These are phyloP conservation scores for Penicillium sp. DNA, from an alignment of 2,329 filamentous ascomycete genomes.

Conservation along the genomic window DNA sequence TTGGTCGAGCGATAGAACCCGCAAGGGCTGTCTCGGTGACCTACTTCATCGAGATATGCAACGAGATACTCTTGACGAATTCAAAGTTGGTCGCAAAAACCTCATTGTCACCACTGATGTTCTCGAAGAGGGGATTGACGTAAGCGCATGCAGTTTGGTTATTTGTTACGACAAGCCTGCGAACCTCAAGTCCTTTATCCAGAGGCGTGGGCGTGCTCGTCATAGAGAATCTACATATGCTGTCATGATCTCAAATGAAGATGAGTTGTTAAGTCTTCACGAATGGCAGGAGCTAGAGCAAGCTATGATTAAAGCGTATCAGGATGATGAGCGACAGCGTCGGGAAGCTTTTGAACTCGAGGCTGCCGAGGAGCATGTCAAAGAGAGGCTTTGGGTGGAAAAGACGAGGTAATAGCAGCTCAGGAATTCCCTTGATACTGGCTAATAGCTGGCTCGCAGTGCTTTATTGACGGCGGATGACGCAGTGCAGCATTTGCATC, in stretches of 20 bases:
- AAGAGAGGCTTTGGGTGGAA: constrained; percentile 42
- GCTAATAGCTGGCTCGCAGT: constrained; percentile 24
- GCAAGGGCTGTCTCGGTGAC: constrained; percentile 50
- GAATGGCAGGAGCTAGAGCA: constrained; percentile 68
- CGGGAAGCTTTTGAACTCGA: constrained; percentile 51
- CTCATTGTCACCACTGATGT: constrained; percentile 59
- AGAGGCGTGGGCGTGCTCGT: constrained; percentile 63
- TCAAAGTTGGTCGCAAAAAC: constrained; percentile 53
- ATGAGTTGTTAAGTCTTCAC: constrained; percentile 33
- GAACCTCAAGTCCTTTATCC: constrained; percentile 64
- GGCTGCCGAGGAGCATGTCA: constrained; percentile 42
- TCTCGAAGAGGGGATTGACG: constrained; percentile 61
- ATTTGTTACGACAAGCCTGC: constrained; percentile 62
- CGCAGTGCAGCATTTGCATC: constrained; percentile 71
- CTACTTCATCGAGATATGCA: constrained; percentile 50
- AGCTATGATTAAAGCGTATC: constrained; percentile 69
- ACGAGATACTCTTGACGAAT: constrained; percentile 53
- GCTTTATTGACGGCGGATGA: constrained; percentile 71
- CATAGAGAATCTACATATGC: constrained; percentile 54
- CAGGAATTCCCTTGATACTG: neutral
- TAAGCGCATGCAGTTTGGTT: constrained; percentile 63
- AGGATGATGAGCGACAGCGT: constrained; percentile 59
- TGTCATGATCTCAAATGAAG: constrained; percentile 48
- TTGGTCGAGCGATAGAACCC: constrained; percentile 42
- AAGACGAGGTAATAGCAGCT: constrained; percentile 23